Conservation (phyloP, 1,284 basidiomycete species). For the Pulchroboletus neoregius region DNA sequence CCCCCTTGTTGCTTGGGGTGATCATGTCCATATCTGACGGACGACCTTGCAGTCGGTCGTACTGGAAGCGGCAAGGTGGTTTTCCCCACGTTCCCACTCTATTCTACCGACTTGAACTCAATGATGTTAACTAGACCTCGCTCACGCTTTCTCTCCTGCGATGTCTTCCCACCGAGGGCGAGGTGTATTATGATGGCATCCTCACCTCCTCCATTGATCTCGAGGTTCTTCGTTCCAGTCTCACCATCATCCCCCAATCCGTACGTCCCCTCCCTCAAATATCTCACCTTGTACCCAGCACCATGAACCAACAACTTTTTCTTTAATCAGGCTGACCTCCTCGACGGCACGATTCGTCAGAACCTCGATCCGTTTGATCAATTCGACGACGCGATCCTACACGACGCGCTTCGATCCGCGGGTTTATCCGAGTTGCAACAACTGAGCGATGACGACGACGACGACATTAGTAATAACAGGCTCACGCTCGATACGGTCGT, state of each 20-base stretch:
- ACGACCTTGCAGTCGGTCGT: constrained; percentile 11
- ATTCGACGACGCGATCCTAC: constrained; percentile 59
- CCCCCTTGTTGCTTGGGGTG: not conserved
- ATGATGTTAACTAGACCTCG: not conserved
- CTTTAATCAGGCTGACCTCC: not conserved
- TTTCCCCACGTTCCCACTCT: too few species aligned
- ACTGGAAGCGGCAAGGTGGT: constrained; percentile 16
- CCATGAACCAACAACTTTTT: not conserved
- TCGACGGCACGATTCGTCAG: constrained; percentile 16
- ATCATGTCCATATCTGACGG: not conserved
- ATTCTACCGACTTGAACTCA: not conserved
- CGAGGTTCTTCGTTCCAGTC: constrained; percentile 45
- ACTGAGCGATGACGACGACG: constrained; percentile 37
- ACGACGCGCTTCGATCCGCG: not conserved
- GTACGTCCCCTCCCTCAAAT: not conserved
- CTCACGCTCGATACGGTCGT: constrained; percentile 39
- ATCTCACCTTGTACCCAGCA: not conserved
- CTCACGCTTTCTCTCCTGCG: constrained; percentile 43
- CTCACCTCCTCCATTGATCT: constrained; percentile 31
- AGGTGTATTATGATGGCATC: constrained; percentile 51
- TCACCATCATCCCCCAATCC: constrained; percentile 60
- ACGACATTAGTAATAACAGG: constrained; percentile 36
- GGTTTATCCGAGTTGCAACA: constrained; percentile 43
- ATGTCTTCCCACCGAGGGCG: constrained; percentile 56
- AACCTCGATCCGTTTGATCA: constrained; percentile 72